A percentile compares a stretch with the other conserved stretches of the same genome.
phyloP scores from a whole-genome alignment of 2,329 filamentous ascomycete species.

The Botrytis pseudocinerea region DNA sequence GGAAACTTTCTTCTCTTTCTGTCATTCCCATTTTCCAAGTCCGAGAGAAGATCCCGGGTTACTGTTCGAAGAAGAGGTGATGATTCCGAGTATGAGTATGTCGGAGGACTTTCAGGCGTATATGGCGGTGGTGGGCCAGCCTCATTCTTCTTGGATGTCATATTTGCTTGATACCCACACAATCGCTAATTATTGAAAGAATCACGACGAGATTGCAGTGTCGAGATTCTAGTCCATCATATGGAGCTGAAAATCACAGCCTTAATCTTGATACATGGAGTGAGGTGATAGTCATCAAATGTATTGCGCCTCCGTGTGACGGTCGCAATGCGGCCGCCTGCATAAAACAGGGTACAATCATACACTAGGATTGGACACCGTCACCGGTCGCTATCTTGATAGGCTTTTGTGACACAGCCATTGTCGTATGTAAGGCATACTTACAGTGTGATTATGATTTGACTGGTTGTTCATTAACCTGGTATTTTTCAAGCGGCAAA shows the following conservation, averaged over 20 bases:
- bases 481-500: not conserved
- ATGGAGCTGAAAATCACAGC: not conserved
- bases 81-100: not conserved
- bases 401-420: not conserved
- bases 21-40: rapidly evolving
- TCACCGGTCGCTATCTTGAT: not conserved
- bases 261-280: not conserved
- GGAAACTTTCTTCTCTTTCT: not conserved
- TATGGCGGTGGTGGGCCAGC: not conserved
- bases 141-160: not conserved
- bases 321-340: not conserved
- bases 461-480: not conserved
- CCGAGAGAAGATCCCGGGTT: too few relatives aligned
- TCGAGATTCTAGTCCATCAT: not conserved
- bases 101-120: not conserved
- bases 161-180: not conserved
- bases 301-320: not conserved
- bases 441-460: not conserved
- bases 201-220: not conserved
- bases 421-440: not conserved
- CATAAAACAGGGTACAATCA: constrained; percentile 1
- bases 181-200: not conserved
- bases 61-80: not conserved
- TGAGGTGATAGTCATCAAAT: not conserved
- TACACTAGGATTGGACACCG: constrained; percentile 1